Percentiles rank a stretch among this genome's conserved stretches.
Conservation (phyloP, 768 basidiomycete genomes). For the Amanita muscaria region DNA sequence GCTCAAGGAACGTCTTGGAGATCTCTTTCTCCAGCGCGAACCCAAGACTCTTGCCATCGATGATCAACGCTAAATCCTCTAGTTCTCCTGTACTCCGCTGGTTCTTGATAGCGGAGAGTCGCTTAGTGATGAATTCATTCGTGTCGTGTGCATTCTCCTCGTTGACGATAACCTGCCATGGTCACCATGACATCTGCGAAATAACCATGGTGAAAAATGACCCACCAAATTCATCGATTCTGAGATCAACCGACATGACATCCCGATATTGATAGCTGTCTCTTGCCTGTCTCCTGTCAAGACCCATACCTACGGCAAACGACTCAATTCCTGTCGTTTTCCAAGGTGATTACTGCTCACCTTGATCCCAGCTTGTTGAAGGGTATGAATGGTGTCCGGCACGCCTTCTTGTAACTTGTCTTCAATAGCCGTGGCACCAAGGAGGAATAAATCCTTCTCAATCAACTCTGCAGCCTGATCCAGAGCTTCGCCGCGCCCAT, state of each 20-base stretch:
- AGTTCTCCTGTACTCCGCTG: slow-evolving; percentile 86
- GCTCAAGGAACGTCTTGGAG: slow-evolving; percentile 83
- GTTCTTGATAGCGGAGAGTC: slow-evolving; percentile 87
- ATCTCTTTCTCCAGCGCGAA: slow-evolving; percentile 92
- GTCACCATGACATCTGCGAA: neutral
- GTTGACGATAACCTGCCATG: slow-evolving; percentile 79
- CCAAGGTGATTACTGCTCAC: slow-evolving; percentile 18
- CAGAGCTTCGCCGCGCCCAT: slow-evolving; percentile 89
- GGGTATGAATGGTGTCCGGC: slow-evolving; percentile 93
- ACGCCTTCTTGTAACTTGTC: slow-evolving; percentile 99
- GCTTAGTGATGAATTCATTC: slow-evolving; percentile 78
- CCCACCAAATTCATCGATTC: slow-evolving; percentile 96
- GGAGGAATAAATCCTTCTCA: slow-evolving; percentile 85
- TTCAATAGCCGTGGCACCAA: slow-evolving; percentile 97
- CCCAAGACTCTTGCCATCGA: slow-evolving; percentile 91
- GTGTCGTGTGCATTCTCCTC: slow-evolving; percentile 79
- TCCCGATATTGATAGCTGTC: slow-evolving; percentile 98
- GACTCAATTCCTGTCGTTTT: slow-evolving; percentile 4
- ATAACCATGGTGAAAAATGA: slow-evolving; percentile 1
- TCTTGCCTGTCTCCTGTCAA: slow-evolving; percentile 97
- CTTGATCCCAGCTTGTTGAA: slow-evolving; percentile 98
- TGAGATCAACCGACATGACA: slow-evolving; percentile 93
- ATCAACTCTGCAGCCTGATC: slow-evolving; percentile 94
- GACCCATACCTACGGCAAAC: slow-evolving; percentile 72
- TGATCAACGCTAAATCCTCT: slow-evolving; percentile 91